Evolutionary conservation across 2,329 filamentous ascomycete genomes (phyloP).

Genomic region (Alternaria longipes): DNA sequence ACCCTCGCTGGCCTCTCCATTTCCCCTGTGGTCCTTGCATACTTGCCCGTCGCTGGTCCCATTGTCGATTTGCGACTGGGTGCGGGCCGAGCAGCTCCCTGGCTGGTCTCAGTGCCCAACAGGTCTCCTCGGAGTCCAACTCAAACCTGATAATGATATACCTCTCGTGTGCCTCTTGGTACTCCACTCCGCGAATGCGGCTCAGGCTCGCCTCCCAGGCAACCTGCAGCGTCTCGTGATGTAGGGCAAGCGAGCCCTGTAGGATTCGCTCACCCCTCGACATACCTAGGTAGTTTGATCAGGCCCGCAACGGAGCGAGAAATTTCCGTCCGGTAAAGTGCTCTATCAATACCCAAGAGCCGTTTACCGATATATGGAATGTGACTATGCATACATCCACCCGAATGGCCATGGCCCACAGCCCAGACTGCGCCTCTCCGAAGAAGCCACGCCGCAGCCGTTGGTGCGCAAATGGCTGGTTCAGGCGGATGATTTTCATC

Average conservation of each 20-base stretch:
- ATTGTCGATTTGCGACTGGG: constrained; percentile 50
- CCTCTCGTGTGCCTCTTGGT: constrained; percentile 10
- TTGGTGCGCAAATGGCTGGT: constrained; percentile 26
- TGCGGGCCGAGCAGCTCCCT: constrained; percentile 45
- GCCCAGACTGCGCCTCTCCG: constrained; percentile 29
- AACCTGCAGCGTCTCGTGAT: constrained; percentile 27
- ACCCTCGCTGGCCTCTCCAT: constrained; percentile 27
- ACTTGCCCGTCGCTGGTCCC: constrained; percentile 28
- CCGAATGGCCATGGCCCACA: constrained; percentile 23
- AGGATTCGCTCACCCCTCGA: constrained; percentile 21
- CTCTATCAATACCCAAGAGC: constrained; percentile 20
- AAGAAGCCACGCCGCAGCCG: constrained; percentile 29
- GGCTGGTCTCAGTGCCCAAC: constrained; percentile 26
- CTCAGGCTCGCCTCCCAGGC: constrained; percentile 21
- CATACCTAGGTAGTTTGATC: constrained; percentile 11
- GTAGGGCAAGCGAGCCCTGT: constrained; percentile 28
- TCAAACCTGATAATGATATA: constrained; percentile 15
- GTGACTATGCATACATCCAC: constrained; percentile 24
- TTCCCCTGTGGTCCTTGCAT: constrained; percentile 28
- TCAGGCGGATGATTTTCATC: constrained; percentile 31
- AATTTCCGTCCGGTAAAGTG: constrained; percentile 41
- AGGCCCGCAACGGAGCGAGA: constrained; percentile 37
- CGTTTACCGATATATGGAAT: constrained; percentile 26
- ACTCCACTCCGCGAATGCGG: constrained; percentile 21
- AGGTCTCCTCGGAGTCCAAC: constrained; percentile 4